phyloP scores from a whole-genome alignment of 305 asterid genomes.

The Coffea humblotiana region DNA sequence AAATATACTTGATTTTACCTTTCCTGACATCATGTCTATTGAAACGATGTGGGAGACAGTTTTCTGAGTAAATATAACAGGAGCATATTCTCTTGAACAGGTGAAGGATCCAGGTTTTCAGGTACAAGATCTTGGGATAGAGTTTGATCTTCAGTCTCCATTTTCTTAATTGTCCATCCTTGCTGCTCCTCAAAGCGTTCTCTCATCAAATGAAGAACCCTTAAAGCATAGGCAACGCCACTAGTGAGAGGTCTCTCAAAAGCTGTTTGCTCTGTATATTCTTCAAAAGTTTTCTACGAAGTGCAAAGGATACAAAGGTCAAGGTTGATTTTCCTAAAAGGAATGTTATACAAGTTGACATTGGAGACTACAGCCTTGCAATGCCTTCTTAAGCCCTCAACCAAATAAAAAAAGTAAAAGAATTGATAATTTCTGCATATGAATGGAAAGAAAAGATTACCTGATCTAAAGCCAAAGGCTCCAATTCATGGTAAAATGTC shows the following conservation, averaged over 20 bases:
- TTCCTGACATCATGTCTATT: conserved; percentile 89
- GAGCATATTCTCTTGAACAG: conserved; percentile 81
- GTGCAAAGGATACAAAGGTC: conserved; percentile 13
- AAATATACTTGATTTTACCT: conserved; percentile 32
- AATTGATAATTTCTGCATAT: conserved; percentile 3
- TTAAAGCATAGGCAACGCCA: conserved; percentile 82
- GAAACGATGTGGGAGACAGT: conserved; percentile 77
- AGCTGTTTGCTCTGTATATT: conserved; percentile 75
- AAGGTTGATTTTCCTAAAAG: conserved; percentile 17
- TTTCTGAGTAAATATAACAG: conserved; percentile 72
- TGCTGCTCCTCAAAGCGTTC: conserved; percentile 58
- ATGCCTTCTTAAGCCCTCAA: background rate
- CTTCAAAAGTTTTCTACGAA: conserved; percentile 71
- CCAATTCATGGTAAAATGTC: conserved; percentile 69
- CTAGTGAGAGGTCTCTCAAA: conserved; percentile 85
- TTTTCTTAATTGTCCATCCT: conserved; percentile 80
- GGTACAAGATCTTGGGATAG: conserved; percentile 64
- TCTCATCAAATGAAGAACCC: conserved; percentile 62
- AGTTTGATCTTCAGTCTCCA: conserved; percentile 69
- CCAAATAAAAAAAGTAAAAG: background rate
- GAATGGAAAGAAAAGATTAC: conserved; percentile 30
- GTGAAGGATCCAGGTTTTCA: conserved; percentile 63
- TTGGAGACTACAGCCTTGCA: background rate
- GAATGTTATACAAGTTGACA: background rate
- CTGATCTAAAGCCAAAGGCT: conserved; percentile 75